A percentile compares a stretch with the other conserved stretches of the same genome.
phyloP scores from a whole-genome alignment of 2,329 filamentous ascomycete genomes.

The Xylaria sp. region DNA sequence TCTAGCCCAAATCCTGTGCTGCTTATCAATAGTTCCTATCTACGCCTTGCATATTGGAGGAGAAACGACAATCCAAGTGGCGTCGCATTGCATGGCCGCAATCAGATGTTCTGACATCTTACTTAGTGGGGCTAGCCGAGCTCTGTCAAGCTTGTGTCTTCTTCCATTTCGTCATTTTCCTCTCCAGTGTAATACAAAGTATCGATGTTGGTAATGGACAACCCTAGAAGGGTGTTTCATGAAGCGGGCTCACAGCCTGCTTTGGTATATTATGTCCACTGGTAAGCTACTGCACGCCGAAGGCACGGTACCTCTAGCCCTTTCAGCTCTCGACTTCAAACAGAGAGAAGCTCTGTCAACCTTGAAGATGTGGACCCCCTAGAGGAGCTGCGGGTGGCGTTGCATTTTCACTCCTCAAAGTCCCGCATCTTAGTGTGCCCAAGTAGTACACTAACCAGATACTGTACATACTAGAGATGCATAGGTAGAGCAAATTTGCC shows the following conservation, averaged over 20 bases:
- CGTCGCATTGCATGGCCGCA: constrained; percentile 34
- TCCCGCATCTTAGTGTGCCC: neutral
- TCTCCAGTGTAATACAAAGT: constrained; percentile 1
- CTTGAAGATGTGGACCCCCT: neutral
- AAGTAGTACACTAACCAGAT: neutral
- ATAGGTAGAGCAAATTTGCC: neutral
- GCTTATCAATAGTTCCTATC: constrained; percentile 24
- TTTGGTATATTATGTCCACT: neutral
- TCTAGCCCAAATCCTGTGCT: neutral
- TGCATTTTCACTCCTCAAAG: constrained; percentile 7
- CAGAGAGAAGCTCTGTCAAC: neutral
- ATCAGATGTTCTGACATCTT: constrained; percentile 30
- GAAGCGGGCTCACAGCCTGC: neutral
- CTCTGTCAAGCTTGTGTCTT: constrained; percentile 19
- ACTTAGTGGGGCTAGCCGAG: constrained; percentile 11
- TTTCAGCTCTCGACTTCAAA: neutral
- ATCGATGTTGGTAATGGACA: neutral
- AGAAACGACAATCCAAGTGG: constrained; percentile 25
- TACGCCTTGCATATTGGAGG: constrained; percentile 23
- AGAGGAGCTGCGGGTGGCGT: constrained; percentile 5
- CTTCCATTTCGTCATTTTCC: constrained; percentile 31
- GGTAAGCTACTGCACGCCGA: neutral
- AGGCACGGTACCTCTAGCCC: constrained; percentile 4
- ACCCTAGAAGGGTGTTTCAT: constrained; percentile 5
- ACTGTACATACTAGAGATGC: neutral